Evolutionary conservation across 2,329 filamentous ascomycete genomes (phyloP), one percentile per base, ranked within the genome.

Genomic region (Hyphodiscus sp.): DNA sequence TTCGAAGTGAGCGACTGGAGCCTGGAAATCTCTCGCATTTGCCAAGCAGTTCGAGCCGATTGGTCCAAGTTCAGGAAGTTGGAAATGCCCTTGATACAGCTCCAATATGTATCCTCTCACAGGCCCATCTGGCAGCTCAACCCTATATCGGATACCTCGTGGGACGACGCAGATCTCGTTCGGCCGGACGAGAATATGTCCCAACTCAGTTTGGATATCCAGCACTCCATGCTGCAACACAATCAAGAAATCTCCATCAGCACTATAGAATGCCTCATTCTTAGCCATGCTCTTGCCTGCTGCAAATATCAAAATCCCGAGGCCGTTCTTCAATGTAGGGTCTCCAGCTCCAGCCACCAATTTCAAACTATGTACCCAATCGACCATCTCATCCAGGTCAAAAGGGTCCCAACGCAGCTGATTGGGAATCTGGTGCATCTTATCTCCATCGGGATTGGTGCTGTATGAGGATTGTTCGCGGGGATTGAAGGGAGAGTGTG

Each of bases 281-380:
- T 76, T 72, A 47, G 76, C 76, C 91, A 96, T 95, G 65, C 85
- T 83, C 67, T 81, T 85, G 19, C 87, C 88, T 0, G 86, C 88
- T 1, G 87, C 85, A 66, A 89, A 95, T 53, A 94, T 81, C 69
- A 87, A 85, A 56, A 94, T 90, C 20, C 87, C 90, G 43, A 95
- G 63, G 0, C 91, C 91, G 18, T 80, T 76, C 71, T 95, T 95
- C 68, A 86, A 78, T 0, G 85, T 86, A 0, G 89, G 84, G 62
- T 94, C 87, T 16, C 91, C 91, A 0, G 89, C 82, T 2, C 89
- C 89, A 1, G 87, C 89, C 11, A 95, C 76, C 19, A 91, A 76
- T 55, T 86, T 65, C 68, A 71, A 45, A 52, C 79, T 79, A 63
- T 85, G 80, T 20, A 86, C 81, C 82, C 83, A 87, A 63, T 86